Evolutionary conservation across 108 stramenopile genomes (phyloP), one percentile per base, ranked within the genome.

Genomic region (Nannochloropsis gaditana): DNA sequence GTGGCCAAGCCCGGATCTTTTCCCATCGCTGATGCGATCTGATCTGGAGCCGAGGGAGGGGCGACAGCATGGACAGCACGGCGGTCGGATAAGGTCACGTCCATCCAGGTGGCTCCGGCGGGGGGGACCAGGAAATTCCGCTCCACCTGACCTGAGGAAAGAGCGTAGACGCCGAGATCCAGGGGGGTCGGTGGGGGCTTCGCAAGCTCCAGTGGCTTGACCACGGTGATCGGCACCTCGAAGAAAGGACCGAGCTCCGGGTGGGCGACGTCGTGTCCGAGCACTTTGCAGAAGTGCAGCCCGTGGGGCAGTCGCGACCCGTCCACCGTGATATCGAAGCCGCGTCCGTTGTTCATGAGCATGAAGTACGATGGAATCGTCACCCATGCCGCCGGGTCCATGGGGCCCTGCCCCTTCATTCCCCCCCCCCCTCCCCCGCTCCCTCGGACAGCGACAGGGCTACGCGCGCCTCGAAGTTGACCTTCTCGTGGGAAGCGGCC

Each of bases 311-410:
- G 87, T 79, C 83, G 50, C 3, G 90, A 85, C 8, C 94, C 92
- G 91, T 96, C 93, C 43, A 97, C 89, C 3, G 84, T 85, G 44
- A 95, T 86, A n/a, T 89, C 87, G 87, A 97, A 95, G 42, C 87
- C 80, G 41, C 90, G 86, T 42, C 91, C 91, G 41, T 45, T 79
- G 50, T 44, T 41, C 10, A 81, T 41, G 11, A 91, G 45, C 44
- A 83, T 59, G n/a, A 73, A 73, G n/a, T 73, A 73, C 59, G 59
- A 87, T 79, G 47, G 44, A 41, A 80, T 92, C 93, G 79, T 92
- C 92, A 79, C 85, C 90, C 91, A 93, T 87, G 2, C 93, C 50
- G 83, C 91, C 90, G 47, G 93, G 88, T 47, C 85, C 82, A 21
- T 91, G 87, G 6, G 93, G 93, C 50, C 73, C 84, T 11, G 84